Percentiles rank a stretch among this genome's conserved stretches.
phyloP scores from a whole-genome alignment of 2,329 filamentous ascomycete genomes.

The Pseudofabraea citricarpa region DNA sequence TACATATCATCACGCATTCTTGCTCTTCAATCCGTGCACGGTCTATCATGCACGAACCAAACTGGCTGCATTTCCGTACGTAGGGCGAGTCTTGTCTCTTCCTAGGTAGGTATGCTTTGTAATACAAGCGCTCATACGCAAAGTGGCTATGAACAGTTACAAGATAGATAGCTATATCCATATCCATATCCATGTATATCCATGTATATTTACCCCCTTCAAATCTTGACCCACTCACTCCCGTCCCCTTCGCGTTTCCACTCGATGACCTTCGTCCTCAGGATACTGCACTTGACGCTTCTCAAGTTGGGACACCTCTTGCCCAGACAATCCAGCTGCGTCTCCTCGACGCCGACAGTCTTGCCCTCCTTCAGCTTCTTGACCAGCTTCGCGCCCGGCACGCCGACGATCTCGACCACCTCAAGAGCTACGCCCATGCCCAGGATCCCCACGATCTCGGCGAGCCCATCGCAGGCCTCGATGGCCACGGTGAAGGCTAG shows the following conservation, averaged over 20 bases:
- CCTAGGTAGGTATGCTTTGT: no score
- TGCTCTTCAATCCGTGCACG: no score
- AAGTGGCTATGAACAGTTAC: no score
- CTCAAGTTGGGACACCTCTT: slow-evolving; percentile 11
- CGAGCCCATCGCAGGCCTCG: slow-evolving; percentile 13
- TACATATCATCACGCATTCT: no score
- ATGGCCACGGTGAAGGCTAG: slow-evolving; percentile 27
- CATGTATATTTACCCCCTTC: no score
- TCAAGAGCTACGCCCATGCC: slow-evolving; percentile 11
- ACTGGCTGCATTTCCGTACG: no score
- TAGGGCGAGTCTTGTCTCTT: no score
- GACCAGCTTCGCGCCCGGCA: slow-evolving; percentile 14
- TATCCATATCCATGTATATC: no score
- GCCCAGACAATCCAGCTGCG: slow-evolving; percentile 5
- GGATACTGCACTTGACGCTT: slow-evolving; percentile 18
- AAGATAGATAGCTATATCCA: no score
- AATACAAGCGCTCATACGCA: no score
- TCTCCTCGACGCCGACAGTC: slow-evolving; percentile 6
- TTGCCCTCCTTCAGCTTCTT: slow-evolving; percentile 15
- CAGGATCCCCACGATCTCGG: slow-evolving; percentile 8
- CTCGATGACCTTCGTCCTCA: slow-evolving; percentile 16
- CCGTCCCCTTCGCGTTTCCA: slow-evolving; percentile 13
- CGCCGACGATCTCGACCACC: slow-evolving; percentile 20
- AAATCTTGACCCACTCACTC: neutral
- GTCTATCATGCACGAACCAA: no score